Evolutionary conservation across 805 yeast genomes (phyloP).

Genomic region (Diddensiella caesifluorescens): DNA sequence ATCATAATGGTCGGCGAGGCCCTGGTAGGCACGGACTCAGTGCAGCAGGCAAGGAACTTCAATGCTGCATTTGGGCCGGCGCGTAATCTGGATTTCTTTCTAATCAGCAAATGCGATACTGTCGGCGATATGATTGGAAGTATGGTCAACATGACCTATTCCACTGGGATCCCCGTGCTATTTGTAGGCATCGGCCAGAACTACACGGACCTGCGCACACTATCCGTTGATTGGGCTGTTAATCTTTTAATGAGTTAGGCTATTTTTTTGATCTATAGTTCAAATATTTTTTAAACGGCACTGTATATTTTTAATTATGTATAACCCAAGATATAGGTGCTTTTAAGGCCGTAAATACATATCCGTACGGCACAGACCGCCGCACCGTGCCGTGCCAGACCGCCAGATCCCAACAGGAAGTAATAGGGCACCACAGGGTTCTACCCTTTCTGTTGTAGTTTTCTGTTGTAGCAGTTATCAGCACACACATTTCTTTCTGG

Average conservation of each 20-base stretch:
- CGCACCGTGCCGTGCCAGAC: no score
- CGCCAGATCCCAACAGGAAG: no score
- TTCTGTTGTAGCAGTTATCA: no score
- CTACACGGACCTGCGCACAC: conserved; percentile 84
- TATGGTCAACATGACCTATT: conserved; percentile 95
- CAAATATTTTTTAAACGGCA: no score
- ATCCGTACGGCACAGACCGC: no score
- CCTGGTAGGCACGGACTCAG: conserved; percentile 94
- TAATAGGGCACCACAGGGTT: no score
- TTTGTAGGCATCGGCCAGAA: conserved; percentile 98
- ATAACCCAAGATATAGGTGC: no score
- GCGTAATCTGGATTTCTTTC: conserved; percentile 79
- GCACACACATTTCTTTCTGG: background rate
- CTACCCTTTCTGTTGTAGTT: no score
- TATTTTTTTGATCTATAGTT: no score
- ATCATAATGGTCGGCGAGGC: conserved; percentile 99
- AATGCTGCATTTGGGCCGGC: conserved; percentile 86
- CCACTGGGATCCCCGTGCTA: conserved; percentile 90
- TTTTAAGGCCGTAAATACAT: no score
- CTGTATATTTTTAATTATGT: no score
- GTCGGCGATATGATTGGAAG: conserved; percentile 96
- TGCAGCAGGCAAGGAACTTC: conserved; percentile 89
- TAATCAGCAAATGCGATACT: conserved; percentile 92
- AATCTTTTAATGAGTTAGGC: conserved; percentile 62
- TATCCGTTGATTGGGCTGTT: conserved; percentile 91